Percentiles rank a stretch among this genome's conserved stretches.
These are phyloP conservation scores for Trichothecium roseum DNA, from an alignment of 2,329 filamentous ascomycete genomes.

Conservation along the genomic window DNA sequence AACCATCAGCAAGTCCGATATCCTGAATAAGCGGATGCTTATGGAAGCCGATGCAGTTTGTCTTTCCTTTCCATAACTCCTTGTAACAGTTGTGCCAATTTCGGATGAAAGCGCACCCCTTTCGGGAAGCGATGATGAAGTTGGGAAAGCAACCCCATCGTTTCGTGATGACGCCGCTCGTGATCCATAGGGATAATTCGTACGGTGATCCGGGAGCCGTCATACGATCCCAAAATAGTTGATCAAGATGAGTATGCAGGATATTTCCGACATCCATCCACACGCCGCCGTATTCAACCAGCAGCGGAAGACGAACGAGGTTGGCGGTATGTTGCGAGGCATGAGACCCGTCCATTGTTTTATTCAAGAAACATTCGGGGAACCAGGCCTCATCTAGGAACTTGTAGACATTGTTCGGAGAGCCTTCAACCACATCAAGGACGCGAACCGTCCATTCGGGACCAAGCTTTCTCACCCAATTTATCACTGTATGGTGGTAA, in stretches of 20 bases:
- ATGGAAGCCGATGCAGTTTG: conserved; percentile 21
- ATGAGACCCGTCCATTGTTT: conserved; percentile 27
- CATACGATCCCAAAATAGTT: conserved; percentile 22
- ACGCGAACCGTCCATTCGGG: conserved; percentile 29
- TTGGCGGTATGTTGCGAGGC: conserved; percentile 30
- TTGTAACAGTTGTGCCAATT: conserved; percentile 29
- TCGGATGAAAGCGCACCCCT: conserved; percentile 29
- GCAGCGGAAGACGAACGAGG: conserved; percentile 26
- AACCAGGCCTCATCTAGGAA: conserved; percentile 20
- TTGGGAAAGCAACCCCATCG: conserved; percentile 26
- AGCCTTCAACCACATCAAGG: conserved; percentile 22
- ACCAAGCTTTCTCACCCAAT: conserved; percentile 30
- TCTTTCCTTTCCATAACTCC: conserved; percentile 21
- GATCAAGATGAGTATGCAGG: conserved; percentile 15
- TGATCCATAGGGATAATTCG: conserved; percentile 22
- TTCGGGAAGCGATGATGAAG: conserved; percentile 29
- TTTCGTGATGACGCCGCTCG: conserved; percentile 20
- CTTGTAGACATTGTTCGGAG: conserved; percentile 21
- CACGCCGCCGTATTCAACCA: conserved; percentile 22
- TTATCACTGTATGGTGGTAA: conserved; percentile 24
- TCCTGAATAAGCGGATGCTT: conserved; percentile 16
- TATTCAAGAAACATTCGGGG: conserved; percentile 24
- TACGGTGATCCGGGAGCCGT: conserved; percentile 6
- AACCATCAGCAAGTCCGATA: conserved; percentile 20
- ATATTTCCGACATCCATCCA: conserved; percentile 26